phyloP scores from a whole-genome alignment of 2,329 filamentous ascomycete genomes.

The Fusarium falciforme region DNA sequence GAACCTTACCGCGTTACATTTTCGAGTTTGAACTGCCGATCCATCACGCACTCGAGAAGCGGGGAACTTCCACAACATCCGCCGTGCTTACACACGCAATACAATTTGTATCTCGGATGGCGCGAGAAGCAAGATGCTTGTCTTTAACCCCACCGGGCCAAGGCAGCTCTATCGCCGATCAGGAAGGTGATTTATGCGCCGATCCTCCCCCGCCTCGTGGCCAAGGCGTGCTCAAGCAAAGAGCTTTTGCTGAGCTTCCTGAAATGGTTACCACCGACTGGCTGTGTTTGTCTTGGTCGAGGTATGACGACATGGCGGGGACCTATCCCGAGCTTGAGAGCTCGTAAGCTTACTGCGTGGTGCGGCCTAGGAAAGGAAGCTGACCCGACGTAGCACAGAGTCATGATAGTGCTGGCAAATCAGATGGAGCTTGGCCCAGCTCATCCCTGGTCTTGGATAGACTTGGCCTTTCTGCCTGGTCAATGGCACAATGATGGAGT shows the following conservation, averaged over 20 bases:
- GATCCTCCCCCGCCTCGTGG: conserved; percentile 21
- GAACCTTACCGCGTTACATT: background rate
- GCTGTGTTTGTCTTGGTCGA: background rate
- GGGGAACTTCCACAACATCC: background rate
- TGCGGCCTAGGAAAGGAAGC: conserved; percentile 25
- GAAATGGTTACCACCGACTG: conserved; percentile 22
- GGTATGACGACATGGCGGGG: conserved; percentile 36
- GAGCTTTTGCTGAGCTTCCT: conserved; percentile 18
- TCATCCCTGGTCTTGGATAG: background rate
- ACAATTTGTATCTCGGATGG: background rate
- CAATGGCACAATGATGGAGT: conserved; percentile 27
- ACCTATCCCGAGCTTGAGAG: conserved; percentile 21
- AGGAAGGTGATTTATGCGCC: conserved; percentile 24
- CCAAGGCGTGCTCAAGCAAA: conserved; percentile 17
- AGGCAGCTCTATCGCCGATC: conserved; percentile 21
- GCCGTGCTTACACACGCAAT: background rate
- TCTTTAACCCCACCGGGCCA: conserved; percentile 11
- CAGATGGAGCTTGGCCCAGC: background rate
- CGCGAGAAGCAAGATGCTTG: background rate
- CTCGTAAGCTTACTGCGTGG: conserved; percentile 29
- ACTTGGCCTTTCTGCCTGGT: conserved; percentile 2
- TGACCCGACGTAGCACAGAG: background rate
- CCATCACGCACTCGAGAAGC: background rate
- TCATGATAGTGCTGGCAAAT: conserved; percentile 25
- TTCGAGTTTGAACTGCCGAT: background rate